Conservation (phyloP, 768 basidiomycete genomes). For the Leucosporidium creatinivorum region DNA sequence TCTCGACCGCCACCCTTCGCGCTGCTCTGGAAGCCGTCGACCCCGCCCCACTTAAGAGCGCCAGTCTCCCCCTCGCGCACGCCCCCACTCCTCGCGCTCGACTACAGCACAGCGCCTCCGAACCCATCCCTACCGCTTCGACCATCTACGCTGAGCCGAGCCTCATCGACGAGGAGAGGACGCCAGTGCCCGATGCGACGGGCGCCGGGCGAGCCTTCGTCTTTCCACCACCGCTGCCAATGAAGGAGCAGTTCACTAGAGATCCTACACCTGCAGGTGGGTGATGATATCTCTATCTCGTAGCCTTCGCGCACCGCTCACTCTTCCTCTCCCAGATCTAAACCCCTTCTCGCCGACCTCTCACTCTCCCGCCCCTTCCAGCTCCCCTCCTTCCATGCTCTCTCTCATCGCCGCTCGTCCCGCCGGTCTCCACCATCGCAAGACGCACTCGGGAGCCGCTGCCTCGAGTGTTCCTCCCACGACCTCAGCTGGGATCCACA, state of each 20-base stretch:
- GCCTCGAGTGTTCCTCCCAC: not conserved
- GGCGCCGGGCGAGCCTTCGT: not conserved
- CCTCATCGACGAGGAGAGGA: not conserved
- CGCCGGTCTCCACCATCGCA: not conserved
- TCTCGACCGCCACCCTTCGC: conserved; percentile 1
- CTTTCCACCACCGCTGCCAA: not conserved
- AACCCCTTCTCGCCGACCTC: not conserved
- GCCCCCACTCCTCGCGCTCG: not conserved
- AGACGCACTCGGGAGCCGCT: not conserved
- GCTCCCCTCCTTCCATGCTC: not conserved
- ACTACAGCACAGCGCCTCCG: not conserved
- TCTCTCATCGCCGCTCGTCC: not conserved
- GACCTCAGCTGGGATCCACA: not conserved
- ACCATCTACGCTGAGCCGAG: no score
- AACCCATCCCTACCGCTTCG: not conserved
- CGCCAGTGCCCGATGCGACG: not conserved
- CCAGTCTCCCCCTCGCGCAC: not conserved
- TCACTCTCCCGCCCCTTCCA: not conserved
- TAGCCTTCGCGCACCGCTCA: not conserved
- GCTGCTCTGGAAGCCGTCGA: not conserved
- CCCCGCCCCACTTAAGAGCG: not conserved
- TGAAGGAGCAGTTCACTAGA: not conserved
- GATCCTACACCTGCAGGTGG: not conserved
- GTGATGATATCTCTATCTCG: not conserved
- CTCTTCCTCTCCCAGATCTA: not conserved